Evolutionary conservation across 768 basidiomycete species (phyloP).

Genomic region (Boletus barrowsii): DNA sequence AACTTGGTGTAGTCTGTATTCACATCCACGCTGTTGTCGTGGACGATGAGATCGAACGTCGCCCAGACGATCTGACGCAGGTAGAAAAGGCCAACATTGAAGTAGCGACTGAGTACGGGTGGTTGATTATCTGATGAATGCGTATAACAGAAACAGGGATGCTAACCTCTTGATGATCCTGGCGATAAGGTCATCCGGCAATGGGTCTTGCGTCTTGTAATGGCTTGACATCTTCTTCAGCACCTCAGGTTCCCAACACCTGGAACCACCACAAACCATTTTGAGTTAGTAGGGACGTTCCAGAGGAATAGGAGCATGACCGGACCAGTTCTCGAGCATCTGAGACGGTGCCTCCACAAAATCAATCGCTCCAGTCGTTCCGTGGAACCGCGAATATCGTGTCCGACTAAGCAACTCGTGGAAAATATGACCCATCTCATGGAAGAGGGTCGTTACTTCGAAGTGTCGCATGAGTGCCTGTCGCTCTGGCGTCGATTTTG

Average conservation of each 20-base stretch:
- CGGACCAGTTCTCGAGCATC: slow-evolving; percentile 85
- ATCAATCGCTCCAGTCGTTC: slow-evolving; percentile 71
- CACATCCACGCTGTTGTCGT: slow-evolving; percentile 39
- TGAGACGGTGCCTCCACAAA: slow-evolving; percentile 90
- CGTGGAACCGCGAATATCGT: slow-evolving; percentile 74
- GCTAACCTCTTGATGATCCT: slow-evolving; percentile 71
- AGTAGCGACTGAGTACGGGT: slow-evolving; percentile 52
- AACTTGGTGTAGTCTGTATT: slow-evolving; percentile 63
- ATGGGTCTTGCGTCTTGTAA: slow-evolving; percentile 65
- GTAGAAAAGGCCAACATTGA: slow-evolving; percentile 76
- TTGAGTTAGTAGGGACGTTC: not conserved
- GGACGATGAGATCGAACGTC: slow-evolving; percentile 14
- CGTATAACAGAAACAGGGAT: not conserved
- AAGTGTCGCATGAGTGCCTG: slow-evolving; percentile 83
- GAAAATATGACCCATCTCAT: slow-evolving; percentile 79
- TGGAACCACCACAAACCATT: slow-evolving; percentile 12
- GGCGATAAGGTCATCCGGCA: slow-evolving; percentile 63
- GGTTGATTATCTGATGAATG: not conserved
- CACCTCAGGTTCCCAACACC: slow-evolving; percentile 80
- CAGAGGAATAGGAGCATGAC: not conserved
- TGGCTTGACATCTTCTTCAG: slow-evolving; percentile 74
- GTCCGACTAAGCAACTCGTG: slow-evolving; percentile 66
- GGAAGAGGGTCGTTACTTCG: slow-evolving; percentile 86
- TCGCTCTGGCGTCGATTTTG: slow-evolving; percentile 73
- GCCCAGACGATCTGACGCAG: slow-evolving; percentile 67